A percentile compares a stretch with the other conserved stretches of the same genome.
phyloP scores from a whole-genome alignment of 345 rosid genomes.

The Salix koriyanagi region DNA sequence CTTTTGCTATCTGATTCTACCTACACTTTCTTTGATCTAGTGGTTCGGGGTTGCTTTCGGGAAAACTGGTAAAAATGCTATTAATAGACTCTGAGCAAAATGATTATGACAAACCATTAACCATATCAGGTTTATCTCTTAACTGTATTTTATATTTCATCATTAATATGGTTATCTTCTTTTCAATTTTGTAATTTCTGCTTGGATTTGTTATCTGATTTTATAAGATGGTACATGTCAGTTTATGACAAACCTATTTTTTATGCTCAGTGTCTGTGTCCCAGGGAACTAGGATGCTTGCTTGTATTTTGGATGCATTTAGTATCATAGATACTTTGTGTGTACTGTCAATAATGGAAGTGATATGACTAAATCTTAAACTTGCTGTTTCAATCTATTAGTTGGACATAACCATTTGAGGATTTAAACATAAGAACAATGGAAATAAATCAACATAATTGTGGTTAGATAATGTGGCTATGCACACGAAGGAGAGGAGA shows the following conservation, averaged over 20 bases:
- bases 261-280: not conserved
- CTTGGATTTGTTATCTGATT: not conserved
- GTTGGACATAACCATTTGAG: not conserved
- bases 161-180: slow-evolving; percentile 6
- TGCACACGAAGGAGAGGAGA: not conserved
- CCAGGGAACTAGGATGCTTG: too few species aligned
- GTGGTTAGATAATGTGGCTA: not conserved
- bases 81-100: slow-evolving; percentile 73
- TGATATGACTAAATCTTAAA: too few species aligned
- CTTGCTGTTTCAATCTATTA: not conserved
- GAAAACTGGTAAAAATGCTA: slow-evolving; percentile 80
- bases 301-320: too few species aligned
- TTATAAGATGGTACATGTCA: not conserved
- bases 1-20: slow-evolving; percentile 1
- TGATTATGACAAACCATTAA: slow-evolving; percentile 55
- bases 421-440: not conserved
- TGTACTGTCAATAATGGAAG: too few species aligned
- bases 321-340: too few species aligned
- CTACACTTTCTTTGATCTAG: slow-evolving; percentile 23
- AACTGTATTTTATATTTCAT: slow-evolving; percentile 4
- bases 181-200: not conserved
- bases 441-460: not conserved
- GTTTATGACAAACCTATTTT: not conserved
- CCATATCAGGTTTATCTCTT: slow-evolving; percentile 61
- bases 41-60: slow-evolving; percentile 82